Conservation (phyloP, 768 basidiomycete species). For the Candolleomyces efflorescens region DNA sequence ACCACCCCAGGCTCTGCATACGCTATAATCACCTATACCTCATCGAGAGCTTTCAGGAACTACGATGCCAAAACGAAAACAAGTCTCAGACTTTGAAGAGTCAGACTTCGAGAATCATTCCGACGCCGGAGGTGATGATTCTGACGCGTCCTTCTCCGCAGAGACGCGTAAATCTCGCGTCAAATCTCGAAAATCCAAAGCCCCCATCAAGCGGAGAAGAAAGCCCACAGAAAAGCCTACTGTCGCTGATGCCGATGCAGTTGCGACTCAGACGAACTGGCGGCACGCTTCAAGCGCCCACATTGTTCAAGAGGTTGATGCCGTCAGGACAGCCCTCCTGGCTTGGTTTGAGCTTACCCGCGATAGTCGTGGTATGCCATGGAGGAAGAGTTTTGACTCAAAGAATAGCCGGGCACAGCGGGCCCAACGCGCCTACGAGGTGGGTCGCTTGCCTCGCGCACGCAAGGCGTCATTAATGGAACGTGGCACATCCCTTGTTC, state of each 20-base stretch:
- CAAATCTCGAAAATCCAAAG: not conserved
- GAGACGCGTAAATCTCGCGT: slow-evolving; percentile 1
- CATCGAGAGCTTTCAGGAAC: not conserved
- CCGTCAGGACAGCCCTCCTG: slow-evolving; percentile 42
- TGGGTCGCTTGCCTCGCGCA: slow-evolving; percentile 24
- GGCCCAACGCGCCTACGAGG: slow-evolving; percentile 90
- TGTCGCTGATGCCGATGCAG: not conserved
- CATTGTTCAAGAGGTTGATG: not conserved
- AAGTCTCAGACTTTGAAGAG: not conserved
- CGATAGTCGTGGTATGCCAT: slow-evolving; percentile 80
- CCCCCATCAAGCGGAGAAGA: not conserved
- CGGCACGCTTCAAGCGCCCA: not conserved
- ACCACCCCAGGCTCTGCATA: not conserved
- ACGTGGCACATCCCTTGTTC: slow-evolving; percentile 2
- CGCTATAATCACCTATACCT: not conserved
- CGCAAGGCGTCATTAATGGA: not conserved
- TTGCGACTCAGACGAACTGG: not conserved
- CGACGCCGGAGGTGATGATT: not conserved
- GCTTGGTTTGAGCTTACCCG: slow-evolving; percentile 72
- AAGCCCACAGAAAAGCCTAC: not conserved
- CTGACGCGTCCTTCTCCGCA: slow-evolving; percentile 2
- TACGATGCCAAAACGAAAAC: slow-evolving; percentile 4
- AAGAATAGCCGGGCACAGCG: slow-evolving; percentile 51
- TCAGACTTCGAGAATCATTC: not conserved
- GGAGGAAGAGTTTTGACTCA: slow-evolving; percentile 73